phyloP scores from a whole-genome alignment of 2,329 filamentous ascomycete species.

The Herpotrichia juniperi region DNA sequence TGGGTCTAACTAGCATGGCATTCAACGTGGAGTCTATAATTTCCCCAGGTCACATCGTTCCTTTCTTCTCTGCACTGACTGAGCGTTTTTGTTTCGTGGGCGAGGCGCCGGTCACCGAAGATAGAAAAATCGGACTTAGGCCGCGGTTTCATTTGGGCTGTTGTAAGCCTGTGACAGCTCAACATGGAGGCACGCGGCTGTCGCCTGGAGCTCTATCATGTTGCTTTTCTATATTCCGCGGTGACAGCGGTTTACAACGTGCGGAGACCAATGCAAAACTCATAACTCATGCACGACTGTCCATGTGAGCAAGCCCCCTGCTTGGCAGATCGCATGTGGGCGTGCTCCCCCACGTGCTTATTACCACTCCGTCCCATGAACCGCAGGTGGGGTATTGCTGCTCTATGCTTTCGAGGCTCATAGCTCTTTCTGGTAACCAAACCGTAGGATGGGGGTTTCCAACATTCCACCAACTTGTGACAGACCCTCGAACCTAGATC shows the following conservation, averaged over 20 bases:
- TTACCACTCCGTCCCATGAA: slow-evolving; percentile 30
- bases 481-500: not conserved
- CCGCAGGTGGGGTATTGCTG: slow-evolving; percentile 22
- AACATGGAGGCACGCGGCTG: not conserved
- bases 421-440: slow-evolving; percentile 3
- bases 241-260: not conserved
- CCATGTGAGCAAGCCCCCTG: slow-evolving; percentile 39
- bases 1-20: slow-evolving; percentile 13
- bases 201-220: not conserved
- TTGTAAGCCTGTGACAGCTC: not conserved
- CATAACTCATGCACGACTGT: slow-evolving; percentile 26
- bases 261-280: slow-evolving; percentile 13
- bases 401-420: slow-evolving; percentile 6
- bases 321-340: slow-evolving; percentile 27
- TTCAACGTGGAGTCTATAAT: slow-evolving; percentile 2
- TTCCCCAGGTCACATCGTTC: slow-evolving; percentile 7
- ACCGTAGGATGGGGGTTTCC: slow-evolving; percentile 4
- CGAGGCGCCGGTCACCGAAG: slow-evolving; percentile 10
- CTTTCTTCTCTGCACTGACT: slow-evolving; percentile 10
- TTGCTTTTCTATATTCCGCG: slow-evolving; percentile 4
- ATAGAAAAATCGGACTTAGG: not conserved
- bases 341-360: slow-evolving; percentile 44
- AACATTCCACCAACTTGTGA: slow-evolving; percentile 3
- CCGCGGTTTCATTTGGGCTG: not conserved
- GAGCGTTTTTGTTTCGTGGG: slow-evolving; percentile 1